Evolutionary conservation across 352 stramenopile species (phyloP), one percentile per base, ranked within the genome.

Genomic region (Elongisporangium undulatum): DNA sequence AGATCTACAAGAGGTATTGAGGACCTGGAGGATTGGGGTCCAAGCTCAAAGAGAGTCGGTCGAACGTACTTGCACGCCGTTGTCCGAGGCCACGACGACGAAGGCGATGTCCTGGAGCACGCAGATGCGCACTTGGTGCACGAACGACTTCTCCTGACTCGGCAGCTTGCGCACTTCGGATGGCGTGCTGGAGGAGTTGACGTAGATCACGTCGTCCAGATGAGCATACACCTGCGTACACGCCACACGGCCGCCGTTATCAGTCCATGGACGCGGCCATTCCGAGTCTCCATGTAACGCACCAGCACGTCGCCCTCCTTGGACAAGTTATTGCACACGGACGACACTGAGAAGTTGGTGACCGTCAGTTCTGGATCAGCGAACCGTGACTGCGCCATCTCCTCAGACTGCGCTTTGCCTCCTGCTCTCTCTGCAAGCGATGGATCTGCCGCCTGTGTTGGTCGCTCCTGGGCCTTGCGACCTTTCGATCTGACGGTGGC

Each of bases 51-150:
- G 13, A 3, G 45, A 23, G 29, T 29, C 15, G 12, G 8, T 49
- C 6, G 2, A 5, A 58, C 60, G 8, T 61, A 89, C 77, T 70
- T 86, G 74, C 19, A 82, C 66, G 16, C 82, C 82, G 19, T 75
- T 72, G 23, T 89, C 78, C 0, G 74, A 87, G 4, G 78, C 76
- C n/a, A 85, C 80, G 15, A 88, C 82, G 56, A 90, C 83, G 45
- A 88, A 67, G 22, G 69, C 57, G 5, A 69, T 63, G 48, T 63
- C 59, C 4, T 82, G 71, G 0, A 92, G 58, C 17, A 60, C 51
- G 55, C 77, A 90, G 53, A 92, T 67, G 48, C 78, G 79, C 49
- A 87, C 79, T 78, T 92, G 79, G 64, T 87, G 75, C 22, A 85
- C 68, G 19, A 67, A 66, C 34, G 71, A 82, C 53, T 83, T 85